Evolutionary conservation across 140 eudicot species (phyloP).

Genomic region (Erigeron philadelphicus): DNA sequence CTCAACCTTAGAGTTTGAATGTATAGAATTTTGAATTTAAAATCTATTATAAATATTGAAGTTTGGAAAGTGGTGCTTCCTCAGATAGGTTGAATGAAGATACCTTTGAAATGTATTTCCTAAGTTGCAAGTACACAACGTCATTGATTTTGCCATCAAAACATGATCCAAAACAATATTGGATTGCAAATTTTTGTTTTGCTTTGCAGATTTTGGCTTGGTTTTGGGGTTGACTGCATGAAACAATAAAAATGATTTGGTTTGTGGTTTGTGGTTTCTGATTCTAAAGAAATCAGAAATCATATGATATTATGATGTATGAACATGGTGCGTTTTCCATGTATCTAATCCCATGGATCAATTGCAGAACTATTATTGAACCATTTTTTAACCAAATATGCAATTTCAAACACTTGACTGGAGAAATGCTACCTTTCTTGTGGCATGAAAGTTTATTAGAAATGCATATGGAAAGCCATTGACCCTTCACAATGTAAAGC

Average conservation of each 20-base stretch:
- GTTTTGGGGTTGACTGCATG: no score
- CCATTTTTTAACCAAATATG: no score
- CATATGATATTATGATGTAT: neutral
- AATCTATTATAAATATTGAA: constrained; percentile 17
- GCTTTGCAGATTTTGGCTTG: no score
- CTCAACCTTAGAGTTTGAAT: constrained; percentile 24
- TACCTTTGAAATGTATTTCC: constrained; percentile 1
- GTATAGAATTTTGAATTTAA: constrained; percentile 26
- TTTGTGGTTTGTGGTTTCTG: constrained; percentile 12
- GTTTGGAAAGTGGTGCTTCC: constrained; percentile 12
- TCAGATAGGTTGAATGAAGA: constrained; percentile 14
- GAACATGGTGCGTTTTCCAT: neutral
- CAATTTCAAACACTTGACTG: no score
- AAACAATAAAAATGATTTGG: neutral
- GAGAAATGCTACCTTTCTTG: no score
- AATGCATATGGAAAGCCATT: no score
- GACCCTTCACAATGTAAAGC: no score
- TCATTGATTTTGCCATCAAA: no score
- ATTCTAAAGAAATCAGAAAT: neutral
- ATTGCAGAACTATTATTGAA: no score
- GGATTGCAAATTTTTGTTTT: neutral
- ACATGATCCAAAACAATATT: neutral
- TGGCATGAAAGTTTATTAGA: no score
- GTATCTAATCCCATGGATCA: no score
- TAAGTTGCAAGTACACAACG: neutral